A percentile compares a stretch with the other conserved stretches of the same genome.
phyloP scores from a whole-genome alignment of 1,284 basidiomycete genomes.

The Violaceomyces palustris region DNA sequence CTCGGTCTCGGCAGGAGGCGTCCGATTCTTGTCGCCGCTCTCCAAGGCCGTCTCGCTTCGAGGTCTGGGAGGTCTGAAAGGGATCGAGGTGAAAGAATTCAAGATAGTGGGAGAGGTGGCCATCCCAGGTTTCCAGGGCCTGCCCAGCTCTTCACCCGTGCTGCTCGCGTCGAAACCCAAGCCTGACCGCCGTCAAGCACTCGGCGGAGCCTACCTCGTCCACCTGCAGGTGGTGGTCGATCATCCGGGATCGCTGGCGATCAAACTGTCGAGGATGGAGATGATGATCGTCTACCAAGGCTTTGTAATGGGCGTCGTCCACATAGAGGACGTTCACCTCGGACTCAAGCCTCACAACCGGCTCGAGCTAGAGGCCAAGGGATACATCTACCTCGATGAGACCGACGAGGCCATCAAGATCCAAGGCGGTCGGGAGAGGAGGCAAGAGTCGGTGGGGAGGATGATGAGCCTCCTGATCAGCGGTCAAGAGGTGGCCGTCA shows the following conservation, averaged over 20 bases:
- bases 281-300: constrained; percentile 24
- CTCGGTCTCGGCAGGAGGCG: constrained; percentile 25
- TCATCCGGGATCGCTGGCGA: constrained; percentile 10
- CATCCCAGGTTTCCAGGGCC: constrained; percentile 7
- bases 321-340: constrained; percentile 25
- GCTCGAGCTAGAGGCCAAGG: constrained; percentile 18
- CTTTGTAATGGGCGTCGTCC: constrained; percentile 18
- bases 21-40: constrained; percentile 25
- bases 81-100: constrained; percentile 19
- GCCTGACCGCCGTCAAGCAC: too few species aligned
- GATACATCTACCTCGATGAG: constrained; percentile 21
- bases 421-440: too few species aligned
- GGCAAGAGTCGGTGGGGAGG: too few species aligned
- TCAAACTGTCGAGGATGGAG: constrained; percentile 23
- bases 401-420: background rate
- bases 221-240: too few species aligned
- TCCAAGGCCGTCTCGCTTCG: constrained; percentile 27
- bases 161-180: background rate
- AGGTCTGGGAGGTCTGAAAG: constrained; percentile 30
- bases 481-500: too few species aligned
- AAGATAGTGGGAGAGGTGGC: constrained; percentile 35
- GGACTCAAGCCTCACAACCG: constrained; percentile 14
- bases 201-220: too few species aligned
- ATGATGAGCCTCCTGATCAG: too few species aligned
- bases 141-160: background rate